Evolutionary conservation across 371 early-diverging fungal species (phyloP), one percentile per base, ranked within the genome.

Genomic region (Mucor velutinosus): DNA sequence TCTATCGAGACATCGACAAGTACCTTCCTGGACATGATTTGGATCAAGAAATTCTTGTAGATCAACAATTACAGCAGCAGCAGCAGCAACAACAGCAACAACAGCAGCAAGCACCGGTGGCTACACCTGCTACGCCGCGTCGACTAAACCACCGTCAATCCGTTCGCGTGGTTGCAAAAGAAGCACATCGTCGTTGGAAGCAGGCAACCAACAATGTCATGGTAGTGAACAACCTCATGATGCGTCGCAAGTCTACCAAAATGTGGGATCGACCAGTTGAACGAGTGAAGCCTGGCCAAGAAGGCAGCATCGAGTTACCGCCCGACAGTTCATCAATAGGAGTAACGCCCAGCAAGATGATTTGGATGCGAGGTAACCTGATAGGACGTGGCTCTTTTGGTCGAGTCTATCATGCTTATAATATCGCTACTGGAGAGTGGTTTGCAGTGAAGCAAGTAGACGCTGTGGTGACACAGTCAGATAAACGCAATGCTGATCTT

Each of bases 401-500:
- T 7, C 89, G 89, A 53, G 99, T 99, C 1, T 99, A 94, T 70
- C 89, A 92, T 58, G 99, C 95, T 4, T 89, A 94, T 74, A 94
- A 96, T 77, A 80, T 91, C 4, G 86, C 85, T 19, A 92, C 92
- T 0, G 93, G 94, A 5, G 94, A 92, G 59, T 85, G 97, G 58
- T 94, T 99, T 88, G 99, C 99, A 0, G 96, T 99, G 19, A 99
- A 99, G 79, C 95, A 97, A 76, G 98, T 99, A 1, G 93, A 94
- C 25, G 47, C 58, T 6, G 66, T 58, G 6, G 70, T 77, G 90
- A 47, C 91, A 90, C 4, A 79, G 69, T 53, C 88, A 67, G 47
- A 86, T 77, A 30, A 72, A 74, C 25, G 84, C 7, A 75, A 71
- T 56, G 41, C 47, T 5, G 63, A 64, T 19, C 59, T 73, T 8